Conservation (phyloP, 306 rosid genomes). For the Lupinus albus region DNA sequence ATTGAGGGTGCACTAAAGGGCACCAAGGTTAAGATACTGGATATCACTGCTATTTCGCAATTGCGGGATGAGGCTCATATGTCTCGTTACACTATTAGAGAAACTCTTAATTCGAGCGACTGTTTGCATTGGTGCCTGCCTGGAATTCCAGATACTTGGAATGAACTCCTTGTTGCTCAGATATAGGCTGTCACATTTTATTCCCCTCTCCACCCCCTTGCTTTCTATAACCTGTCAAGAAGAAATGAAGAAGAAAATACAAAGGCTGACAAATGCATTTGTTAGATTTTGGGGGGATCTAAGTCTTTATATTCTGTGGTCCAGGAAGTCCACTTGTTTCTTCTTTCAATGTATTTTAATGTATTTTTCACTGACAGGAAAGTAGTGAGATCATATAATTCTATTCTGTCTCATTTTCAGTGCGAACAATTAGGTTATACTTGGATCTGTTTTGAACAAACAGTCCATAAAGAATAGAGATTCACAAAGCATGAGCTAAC, state of each 20-base stretch:
- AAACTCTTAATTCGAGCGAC: constrained; percentile 61
- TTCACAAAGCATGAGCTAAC: constrained; percentile 13
- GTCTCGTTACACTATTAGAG: constrained; percentile 68
- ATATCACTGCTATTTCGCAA: constrained; percentile 78
- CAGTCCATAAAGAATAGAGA: constrained; percentile 21
- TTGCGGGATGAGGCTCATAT: constrained; percentile 93
- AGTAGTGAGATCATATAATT: constrained; percentile 6
- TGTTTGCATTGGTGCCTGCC: constrained; percentile 98
- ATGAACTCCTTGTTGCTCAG: constrained; percentile 83
- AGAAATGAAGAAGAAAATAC: constrained; percentile 1
- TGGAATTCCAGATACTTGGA: constrained; percentile 93
- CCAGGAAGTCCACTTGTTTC: constrained; percentile 41
- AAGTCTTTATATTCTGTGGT: constrained; percentile 48
- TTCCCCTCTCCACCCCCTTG: neutral
- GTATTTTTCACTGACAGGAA: constrained; percentile 26
- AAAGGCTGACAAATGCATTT: constrained; percentile 6
- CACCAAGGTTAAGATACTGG: constrained; percentile 73
- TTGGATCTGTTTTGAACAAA: constrained; percentile 33
- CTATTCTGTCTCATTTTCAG: constrained; percentile 16
- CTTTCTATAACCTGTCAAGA: neutral
- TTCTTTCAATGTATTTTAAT: constrained; percentile 30
- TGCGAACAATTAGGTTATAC: constrained; percentile 14
- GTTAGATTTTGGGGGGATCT: constrained; percentile 20
- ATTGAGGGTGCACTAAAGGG: constrained; percentile 79
- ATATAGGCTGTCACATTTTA: constrained; percentile 48